Percentiles rank a stretch among this genome's conserved stretches.
Conservation (phyloP, 805 yeast species). For the Metschnikowia colocasiae region DNA sequence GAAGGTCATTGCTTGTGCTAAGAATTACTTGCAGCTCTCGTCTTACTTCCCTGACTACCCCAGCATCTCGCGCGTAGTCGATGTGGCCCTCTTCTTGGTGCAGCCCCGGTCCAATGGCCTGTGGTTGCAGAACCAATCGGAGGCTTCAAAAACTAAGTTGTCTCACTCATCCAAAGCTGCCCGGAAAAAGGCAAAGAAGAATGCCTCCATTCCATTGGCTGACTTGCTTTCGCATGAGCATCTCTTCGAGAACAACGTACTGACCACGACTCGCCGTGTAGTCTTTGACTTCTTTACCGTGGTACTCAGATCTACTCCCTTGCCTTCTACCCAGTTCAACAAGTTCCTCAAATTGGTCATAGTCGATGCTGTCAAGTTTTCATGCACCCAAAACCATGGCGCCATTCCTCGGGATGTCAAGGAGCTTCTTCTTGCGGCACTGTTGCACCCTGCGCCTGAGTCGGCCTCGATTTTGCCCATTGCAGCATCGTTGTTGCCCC, state of each 20-base stretch:
- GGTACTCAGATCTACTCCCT: slow-evolving; percentile 44
- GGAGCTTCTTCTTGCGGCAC: slow-evolving; percentile 46
- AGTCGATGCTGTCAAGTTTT: slow-evolving; percentile 33
- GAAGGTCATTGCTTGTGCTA: slow-evolving; percentile 29
- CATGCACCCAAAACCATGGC: slow-evolving; percentile 22
- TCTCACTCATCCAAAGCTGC: slow-evolving; percentile 14
- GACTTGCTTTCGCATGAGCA: slow-evolving; percentile 67
- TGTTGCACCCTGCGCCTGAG: slow-evolving; percentile 66
- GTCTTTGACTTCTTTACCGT: slow-evolving; percentile 47
- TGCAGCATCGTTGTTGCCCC: slow-evolving; percentile 48
- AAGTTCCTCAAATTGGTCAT: slow-evolving; percentile 44
- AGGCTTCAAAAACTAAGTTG: slow-evolving; percentile 4
- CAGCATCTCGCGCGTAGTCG: slow-evolving; percentile 53
- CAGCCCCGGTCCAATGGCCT: slow-evolving; percentile 30
- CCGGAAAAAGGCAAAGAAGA: slow-evolving; percentile 40
- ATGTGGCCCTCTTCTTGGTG: slow-evolving; percentile 45
- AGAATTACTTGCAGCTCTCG: slow-evolving; percentile 29
- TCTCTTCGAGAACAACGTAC: slow-evolving; percentile 45
- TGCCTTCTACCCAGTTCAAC: slow-evolving; percentile 63
- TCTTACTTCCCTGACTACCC: slow-evolving; percentile 47
- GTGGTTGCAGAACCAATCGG: slow-evolving; percentile 1
- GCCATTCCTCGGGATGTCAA: slow-evolving; percentile 32
- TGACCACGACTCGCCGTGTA: slow-evolving; percentile 29
- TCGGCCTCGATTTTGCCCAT: slow-evolving; percentile 69
- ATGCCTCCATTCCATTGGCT: slow-evolving; percentile 50